Percentiles rank a stretch among this genome's conserved stretches.
phyloP scores from a whole-genome alignment of 345 rosid species.

The Eutrema heterophyllum region DNA sequence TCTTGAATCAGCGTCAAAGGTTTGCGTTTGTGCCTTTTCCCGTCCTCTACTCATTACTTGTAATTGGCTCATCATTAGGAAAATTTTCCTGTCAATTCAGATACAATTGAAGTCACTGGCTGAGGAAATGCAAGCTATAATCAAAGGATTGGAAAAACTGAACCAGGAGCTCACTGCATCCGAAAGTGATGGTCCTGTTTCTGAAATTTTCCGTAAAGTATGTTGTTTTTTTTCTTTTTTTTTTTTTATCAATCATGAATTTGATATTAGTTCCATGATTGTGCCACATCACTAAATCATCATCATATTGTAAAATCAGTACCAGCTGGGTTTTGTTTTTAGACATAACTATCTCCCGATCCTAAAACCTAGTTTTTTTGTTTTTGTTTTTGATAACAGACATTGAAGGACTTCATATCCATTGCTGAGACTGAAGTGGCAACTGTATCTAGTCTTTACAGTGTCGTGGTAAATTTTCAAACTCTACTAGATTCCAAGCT shows the following conservation, averaged over 20 bases:
- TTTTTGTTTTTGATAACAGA: constrained; percentile 40
- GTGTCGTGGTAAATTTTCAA: constrained; percentile 67
- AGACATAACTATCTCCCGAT: neutral
- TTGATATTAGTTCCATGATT: constrained; percentile 9
- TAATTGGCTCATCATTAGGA: neutral
- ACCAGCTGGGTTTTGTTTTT: neutral
- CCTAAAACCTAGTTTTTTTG: constrained; percentile 1
- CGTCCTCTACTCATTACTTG: neutral
- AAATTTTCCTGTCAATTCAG: constrained; percentile 39
- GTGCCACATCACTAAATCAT: neutral
- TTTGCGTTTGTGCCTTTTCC: constrained; percentile 25
- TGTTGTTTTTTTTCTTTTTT: neutral
- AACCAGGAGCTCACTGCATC: constrained; percentile 85
- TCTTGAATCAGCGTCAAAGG: constrained; percentile 92
- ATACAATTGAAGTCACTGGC: constrained; percentile 95
- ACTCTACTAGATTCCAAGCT: neutral
- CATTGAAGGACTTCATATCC: constrained; percentile 69
- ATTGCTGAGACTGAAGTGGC: constrained; percentile 79
- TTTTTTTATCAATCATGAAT: neutral
- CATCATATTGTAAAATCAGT: neutral
- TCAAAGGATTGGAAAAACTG: constrained; percentile 90
- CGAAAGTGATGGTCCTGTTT: constrained; percentile 91
- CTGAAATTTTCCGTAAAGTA: constrained; percentile 85
- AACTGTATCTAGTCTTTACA: constrained; percentile 68
- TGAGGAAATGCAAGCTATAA: constrained; percentile 99